Evolutionary conservation across 441 rosid species (phyloP).

Genomic region (Aquilaria agallochum): DNA sequence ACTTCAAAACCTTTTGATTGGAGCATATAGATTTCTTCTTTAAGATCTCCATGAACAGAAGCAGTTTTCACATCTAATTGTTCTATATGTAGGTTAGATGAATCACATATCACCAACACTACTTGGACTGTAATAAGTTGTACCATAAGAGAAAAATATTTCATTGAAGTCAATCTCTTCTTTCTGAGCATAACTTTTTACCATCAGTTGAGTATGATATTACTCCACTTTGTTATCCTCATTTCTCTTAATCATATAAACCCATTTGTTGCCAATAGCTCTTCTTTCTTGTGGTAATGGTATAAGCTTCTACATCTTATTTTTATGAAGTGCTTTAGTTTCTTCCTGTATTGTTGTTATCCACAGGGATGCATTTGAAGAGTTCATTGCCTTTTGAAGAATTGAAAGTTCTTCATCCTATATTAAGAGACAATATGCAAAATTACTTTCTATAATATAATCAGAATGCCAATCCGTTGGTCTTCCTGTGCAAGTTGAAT

Average conservation of each 20-base stretch:
- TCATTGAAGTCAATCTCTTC: too few species aligned
- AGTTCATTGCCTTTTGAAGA: not conserved
- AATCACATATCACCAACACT: too few species aligned
- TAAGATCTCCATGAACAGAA: not conserved
- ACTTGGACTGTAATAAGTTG: too few species aligned
- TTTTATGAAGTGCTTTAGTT: too few species aligned
- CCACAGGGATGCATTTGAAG: not conserved
- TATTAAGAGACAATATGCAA: not conserved
- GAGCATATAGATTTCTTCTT: conserved; percentile 1
- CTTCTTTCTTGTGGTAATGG: not conserved
- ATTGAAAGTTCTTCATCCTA: not conserved
- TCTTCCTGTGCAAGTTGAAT: not conserved
- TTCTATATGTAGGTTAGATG: too few species aligned
- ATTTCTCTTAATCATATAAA: not conserved
- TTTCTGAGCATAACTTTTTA: too few species aligned
- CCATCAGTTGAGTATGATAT: not conserved
- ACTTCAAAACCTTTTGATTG: too few species aligned
- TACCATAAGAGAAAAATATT: too few species aligned
- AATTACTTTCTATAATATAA: not conserved
- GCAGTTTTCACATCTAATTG: too few species aligned
- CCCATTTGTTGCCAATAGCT: not conserved
- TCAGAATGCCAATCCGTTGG: not conserved
- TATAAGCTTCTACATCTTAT: too few species aligned
- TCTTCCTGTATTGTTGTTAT: too few species aligned
- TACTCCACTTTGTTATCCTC: not conserved